Percentiles rank a stretch among this genome's conserved stretches.
Conservation (phyloP, 371 early-diverging fungal genomes). For the Rhizopus microsporus region DNA sequence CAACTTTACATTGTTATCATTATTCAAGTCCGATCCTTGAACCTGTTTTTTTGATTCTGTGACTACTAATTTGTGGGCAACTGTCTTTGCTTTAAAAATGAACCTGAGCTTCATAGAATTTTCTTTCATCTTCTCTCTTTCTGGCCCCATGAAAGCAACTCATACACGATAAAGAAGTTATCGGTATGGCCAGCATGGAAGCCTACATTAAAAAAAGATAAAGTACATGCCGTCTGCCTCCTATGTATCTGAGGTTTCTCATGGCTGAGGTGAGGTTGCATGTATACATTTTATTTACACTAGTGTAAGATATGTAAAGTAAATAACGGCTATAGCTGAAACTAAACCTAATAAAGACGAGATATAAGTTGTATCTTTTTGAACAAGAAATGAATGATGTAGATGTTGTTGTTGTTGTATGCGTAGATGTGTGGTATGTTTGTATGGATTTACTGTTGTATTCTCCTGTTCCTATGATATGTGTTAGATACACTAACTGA, state of each 20-base stretch:
- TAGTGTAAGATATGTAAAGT: neutral
- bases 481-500: too few species aligned
- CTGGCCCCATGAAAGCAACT: neutral
- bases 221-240: neutral
- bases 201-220: neutral
- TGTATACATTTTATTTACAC: neutral
- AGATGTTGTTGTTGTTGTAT: neutral
- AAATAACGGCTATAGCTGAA: neutral
- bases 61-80: too few species aligned
- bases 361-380: neutral
- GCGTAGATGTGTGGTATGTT: neutral
- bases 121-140: neutral
- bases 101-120: too few species aligned
- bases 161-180: neutral
- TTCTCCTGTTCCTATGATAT: too few species aligned
- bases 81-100: too few species aligned
- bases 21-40: too few species aligned
- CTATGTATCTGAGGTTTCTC: neutral
- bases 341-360: neutral
- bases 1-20: too few species aligned
- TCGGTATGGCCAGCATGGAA: neutral
- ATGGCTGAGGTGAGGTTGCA: neutral
- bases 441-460: too few species aligned
- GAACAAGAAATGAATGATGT: slow-evolving; percentile 2
- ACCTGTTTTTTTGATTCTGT: too few species aligned